Evolutionary conservation across 176 grass and related monocot species (phyloP).

Genomic region (Hordeum marinum): DNA sequence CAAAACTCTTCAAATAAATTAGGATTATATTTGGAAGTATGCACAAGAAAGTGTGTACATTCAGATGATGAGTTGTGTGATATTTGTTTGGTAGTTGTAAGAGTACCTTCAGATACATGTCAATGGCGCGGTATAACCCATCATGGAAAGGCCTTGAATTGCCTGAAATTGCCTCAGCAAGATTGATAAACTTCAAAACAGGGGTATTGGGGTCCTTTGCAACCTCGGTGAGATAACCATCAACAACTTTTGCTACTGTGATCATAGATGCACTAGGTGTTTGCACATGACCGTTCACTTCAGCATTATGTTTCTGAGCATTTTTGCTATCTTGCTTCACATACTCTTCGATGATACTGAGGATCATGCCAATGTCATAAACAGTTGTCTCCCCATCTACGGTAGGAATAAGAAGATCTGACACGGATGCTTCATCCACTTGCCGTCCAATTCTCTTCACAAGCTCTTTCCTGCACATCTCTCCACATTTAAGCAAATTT

Average conservation of each 20-base stretch:
- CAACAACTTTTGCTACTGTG: slow-evolving; percentile 73
- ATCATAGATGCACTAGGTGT: slow-evolving; percentile 52
- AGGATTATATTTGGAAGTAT: not conserved
- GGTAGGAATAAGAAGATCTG: slow-evolving; percentile 84
- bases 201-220: slow-evolving; percentile 73
- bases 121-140: slow-evolving; percentile 81
- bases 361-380: slow-evolving; percentile 86
- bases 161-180: slow-evolving; percentile 64
- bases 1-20: not conserved
- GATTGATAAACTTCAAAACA: slow-evolving; percentile 68
- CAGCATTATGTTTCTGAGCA: slow-evolving; percentile 40
- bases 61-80: not conserved
- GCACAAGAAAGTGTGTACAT: not conserved
- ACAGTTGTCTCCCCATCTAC: slow-evolving; percentile 55
- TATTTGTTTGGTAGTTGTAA: slow-evolving; percentile 4
- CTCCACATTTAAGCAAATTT: slow-evolving; percentile 57
- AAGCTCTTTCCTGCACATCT: slow-evolving; percentile 77
- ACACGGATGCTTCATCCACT: slow-evolving; percentile 72
- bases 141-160: slow-evolving; percentile 80
- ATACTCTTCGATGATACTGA: slow-evolving; percentile 85
- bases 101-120: slow-evolving; percentile 94
- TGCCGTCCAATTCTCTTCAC: slow-evolving; percentile 84
- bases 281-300: slow-evolving; percentile 43
- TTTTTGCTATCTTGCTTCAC: slow-evolving; percentile 55
- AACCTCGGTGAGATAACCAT: slow-evolving; percentile 83